Percentiles rank a stretch among this genome's conserved stretches.
Conservation (phyloP, 768 basidiomycete genomes). For the Russula virescens region DNA sequence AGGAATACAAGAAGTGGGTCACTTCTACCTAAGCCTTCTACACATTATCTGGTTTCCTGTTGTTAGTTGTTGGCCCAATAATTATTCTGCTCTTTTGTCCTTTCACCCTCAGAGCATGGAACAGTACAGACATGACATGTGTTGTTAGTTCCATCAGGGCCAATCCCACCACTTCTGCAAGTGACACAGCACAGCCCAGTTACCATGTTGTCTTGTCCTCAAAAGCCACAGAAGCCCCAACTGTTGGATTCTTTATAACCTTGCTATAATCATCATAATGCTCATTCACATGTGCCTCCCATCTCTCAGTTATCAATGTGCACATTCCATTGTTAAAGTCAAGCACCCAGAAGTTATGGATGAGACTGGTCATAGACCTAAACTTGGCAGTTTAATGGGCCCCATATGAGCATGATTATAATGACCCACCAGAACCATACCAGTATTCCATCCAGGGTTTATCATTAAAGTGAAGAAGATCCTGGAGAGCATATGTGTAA, state of each 20-base stretch:
- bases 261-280: background rate
- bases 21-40: no score
- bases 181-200: conserved; percentile 3
- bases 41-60: no score
- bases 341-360: conserved; percentile 99
- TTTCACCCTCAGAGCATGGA: conserved; percentile 7
- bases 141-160: background rate
- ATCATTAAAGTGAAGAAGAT: conserved; percentile 99
- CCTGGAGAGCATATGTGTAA: conserved; percentile 96
- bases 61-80: conserved; percentile 6
- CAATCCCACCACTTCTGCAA: background rate
- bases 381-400: conserved; percentile 96
- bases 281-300: conserved; percentile 3
- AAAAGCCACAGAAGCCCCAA: conserved; percentile 16
- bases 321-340: conserved; percentile 94
- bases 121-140: background rate
- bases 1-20: no score
- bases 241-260: background rate
- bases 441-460: conserved; percentile 99
- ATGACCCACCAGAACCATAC: conserved; percentile 91
- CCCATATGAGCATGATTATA: conserved; percentile 96
- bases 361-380: conserved; percentile 83
- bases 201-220: conserved; percentile 8
- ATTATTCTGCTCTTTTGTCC: conserved; percentile 1
- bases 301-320: conserved; percentile 63